Evolutionary conservation across 768 basidiomycete genomes (phyloP).

Genomic region (Lactarius akahatsu): DNA sequence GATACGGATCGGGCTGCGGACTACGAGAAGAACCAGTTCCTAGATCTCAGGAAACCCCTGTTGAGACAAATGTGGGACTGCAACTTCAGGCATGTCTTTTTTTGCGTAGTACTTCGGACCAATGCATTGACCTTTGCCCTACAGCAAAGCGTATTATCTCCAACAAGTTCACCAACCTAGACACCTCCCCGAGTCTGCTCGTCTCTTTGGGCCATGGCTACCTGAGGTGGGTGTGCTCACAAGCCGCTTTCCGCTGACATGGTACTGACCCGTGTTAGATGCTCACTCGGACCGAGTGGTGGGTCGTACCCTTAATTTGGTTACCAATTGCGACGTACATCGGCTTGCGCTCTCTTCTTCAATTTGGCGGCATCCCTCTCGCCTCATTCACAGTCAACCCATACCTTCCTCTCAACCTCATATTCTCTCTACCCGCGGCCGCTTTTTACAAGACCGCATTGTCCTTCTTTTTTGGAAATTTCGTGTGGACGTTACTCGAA

Average conservation of each 20-base stretch:
- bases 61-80: conserved; percentile 83
- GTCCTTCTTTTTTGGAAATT: conserved; percentile 82
- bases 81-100: conserved; percentile 65
- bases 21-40: conserved; percentile 85
- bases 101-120: neutral
- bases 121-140: conserved; percentile 8
- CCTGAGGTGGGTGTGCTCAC: conserved; percentile 61
- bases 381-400: conserved; percentile 62
- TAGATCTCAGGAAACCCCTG: conserved; percentile 85
- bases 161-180: conserved; percentile 97
- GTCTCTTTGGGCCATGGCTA: conserved; percentile 77
- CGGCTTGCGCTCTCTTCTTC: conserved; percentile 75
- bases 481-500: conserved; percentile 94
- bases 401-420: conserved; percentile 49
- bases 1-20: conserved; percentile 80
- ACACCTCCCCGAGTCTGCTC: conserved; percentile 77
- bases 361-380: conserved; percentile 64
- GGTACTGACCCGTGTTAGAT: conserved; percentile 43
- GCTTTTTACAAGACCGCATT: conserved; percentile 54
- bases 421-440: conserved; percentile 48
- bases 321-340: conserved; percentile 80
- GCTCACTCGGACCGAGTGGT: conserved; percentile 89
- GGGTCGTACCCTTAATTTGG: conserved; percentile 90
- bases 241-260: conserved; percentile 11
- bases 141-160: conserved; percentile 90